phyloP scores from a whole-genome alignment of 1,284 basidiomycete species.

The Apiotrichum mycotoxinovorans region DNA sequence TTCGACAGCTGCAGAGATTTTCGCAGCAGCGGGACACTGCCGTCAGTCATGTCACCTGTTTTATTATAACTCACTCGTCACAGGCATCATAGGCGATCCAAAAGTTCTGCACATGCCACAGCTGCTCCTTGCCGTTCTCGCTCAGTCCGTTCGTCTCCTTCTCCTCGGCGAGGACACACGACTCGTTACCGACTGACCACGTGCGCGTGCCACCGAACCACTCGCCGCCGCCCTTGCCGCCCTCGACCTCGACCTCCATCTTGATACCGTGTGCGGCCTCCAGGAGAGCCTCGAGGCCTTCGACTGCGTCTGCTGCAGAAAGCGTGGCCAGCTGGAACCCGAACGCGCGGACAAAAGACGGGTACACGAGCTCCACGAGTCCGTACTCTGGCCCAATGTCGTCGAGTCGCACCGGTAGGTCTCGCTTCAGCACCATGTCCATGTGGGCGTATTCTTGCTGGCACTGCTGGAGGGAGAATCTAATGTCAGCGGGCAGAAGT shows the following conservation, averaged over 20 bases:
- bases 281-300: constrained; percentile 79
- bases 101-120: constrained; percentile 86
- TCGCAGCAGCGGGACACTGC: constrained; percentile 65
- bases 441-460: constrained; percentile 93
- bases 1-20: constrained; percentile 79
- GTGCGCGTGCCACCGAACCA: constrained; percentile 67
- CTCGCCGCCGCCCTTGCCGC: constrained; percentile 76
- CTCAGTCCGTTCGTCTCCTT: constrained; percentile 15
- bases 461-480: constrained; percentile 87
- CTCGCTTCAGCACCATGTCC: constrained; percentile 87
- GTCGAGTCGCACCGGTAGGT: constrained; percentile 77
- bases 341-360: constrained; percentile 85
- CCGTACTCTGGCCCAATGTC: constrained; percentile 93
- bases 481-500: constrained; percentile 44
- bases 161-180: constrained; percentile 41
- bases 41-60: not conserved
- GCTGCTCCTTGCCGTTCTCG: constrained; percentile 48
- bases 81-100: constrained; percentile 91
- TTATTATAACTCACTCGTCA: constrained; percentile 63
- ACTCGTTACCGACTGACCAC: constrained; percentile 9
- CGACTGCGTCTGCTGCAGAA: constrained; percentile 89
- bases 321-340: constrained; percentile 83
- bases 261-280: constrained; percentile 86
- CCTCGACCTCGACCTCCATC: constrained; percentile 83
- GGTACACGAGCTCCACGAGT: constrained; percentile 88